A percentile compares a stretch with the other conserved stretches of the same genome.
Conservation (phyloP, 331 rosid species). For the Cucumis variabilis region DNA sequence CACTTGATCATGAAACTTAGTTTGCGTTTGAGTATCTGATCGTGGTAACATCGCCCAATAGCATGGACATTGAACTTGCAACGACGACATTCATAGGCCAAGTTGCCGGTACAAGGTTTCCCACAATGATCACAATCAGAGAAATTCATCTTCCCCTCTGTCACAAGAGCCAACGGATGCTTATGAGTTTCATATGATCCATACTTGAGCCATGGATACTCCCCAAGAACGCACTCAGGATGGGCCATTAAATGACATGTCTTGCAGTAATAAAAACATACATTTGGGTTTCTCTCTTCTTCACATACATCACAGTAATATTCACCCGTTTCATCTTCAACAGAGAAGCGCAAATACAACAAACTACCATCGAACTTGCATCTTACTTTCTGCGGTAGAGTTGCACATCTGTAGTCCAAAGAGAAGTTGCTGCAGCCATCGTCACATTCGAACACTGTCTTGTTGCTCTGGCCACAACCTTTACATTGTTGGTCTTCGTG, state of each 20-base stretch:
- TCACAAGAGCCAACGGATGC: slow-evolving; percentile 9
- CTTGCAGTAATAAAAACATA: slow-evolving; percentile 25
- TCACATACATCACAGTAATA: slow-evolving; percentile 27
- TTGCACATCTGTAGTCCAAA: slow-evolving; percentile 24
- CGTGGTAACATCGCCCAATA: slow-evolving; percentile 1
- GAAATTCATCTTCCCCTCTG: background rate
- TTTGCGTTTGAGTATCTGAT: background rate
- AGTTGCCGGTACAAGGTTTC: slow-evolving; percentile 15
- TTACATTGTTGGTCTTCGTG: background rate
- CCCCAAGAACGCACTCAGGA: slow-evolving; percentile 1
- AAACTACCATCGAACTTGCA: background rate
- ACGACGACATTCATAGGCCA: slow-evolving; percentile 21
- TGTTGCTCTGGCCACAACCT: background rate
- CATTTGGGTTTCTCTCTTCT: background rate
- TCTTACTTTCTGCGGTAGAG: slow-evolving; percentile 3
- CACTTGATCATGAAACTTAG: background rate
- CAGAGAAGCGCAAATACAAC: background rate
- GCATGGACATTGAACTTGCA: slow-evolving; percentile 28
- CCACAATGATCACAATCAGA: slow-evolving; percentile 22
- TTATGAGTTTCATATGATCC: slow-evolving; percentile 7
- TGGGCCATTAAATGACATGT: background rate
- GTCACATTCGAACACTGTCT: slow-evolving; percentile 9
- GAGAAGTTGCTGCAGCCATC: slow-evolving; percentile 27
- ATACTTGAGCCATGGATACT: slow-evolving; percentile 16
- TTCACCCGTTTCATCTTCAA: slow-evolving; percentile 22